Evolutionary conservation across 768 basidiomycete species (phyloP).

Genomic region (Leccinum longicurvipes): DNA sequence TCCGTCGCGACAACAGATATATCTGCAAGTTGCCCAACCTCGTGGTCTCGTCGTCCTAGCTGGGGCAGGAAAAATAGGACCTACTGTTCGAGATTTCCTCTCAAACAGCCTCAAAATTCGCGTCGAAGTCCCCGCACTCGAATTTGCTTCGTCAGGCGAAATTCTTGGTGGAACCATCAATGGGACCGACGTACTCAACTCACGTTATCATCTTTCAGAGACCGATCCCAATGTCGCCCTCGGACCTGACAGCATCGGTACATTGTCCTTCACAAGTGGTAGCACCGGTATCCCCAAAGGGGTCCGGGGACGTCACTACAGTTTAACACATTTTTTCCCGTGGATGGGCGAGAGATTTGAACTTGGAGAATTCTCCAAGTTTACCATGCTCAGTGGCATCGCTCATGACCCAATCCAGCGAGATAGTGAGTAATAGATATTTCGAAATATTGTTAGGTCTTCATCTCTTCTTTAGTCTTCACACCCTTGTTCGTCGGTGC

Average conservation of each 20-base stretch:
- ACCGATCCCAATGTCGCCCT: slow-evolving; percentile 79
- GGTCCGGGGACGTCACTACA: slow-evolving; percentile 93
- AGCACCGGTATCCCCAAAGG: slow-evolving; percentile 98
- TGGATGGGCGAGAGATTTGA: slow-evolving; percentile 96
- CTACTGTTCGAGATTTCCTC: slow-evolving; percentile 82
- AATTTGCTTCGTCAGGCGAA: slow-evolving; percentile 60
- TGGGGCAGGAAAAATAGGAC: slow-evolving; percentile 79
- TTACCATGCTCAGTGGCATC: slow-evolving; percentile 98
- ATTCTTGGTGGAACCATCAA: slow-evolving; percentile 60
- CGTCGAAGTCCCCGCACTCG: slow-evolving; percentile 86
- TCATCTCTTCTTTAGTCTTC: slow-evolving; percentile 63
- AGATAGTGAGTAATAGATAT: slow-evolving; percentile 71
- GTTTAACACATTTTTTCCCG: slow-evolving; percentile 97
- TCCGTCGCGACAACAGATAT: slow-evolving; percentile 85
- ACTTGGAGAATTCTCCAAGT: slow-evolving; percentile 70
- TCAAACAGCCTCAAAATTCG: slow-evolving; percentile 76
- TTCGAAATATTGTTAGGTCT: neutral
- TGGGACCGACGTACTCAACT: slow-evolving; percentile 61
- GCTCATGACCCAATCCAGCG: slow-evolving; percentile 99
- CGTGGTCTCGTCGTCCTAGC: slow-evolving; percentile 88
- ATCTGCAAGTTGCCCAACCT: slow-evolving; percentile 89
- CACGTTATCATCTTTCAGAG: slow-evolving; percentile 47
- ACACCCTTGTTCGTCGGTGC: slow-evolving; percentile 98
- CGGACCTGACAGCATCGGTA: slow-evolving; percentile 95
- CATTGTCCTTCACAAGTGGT: slow-evolving; percentile 94